These are phyloP conservation scores for Breviolum minutum DNA, from an alignment of 73 alveolate species.

Conservation along the genomic window DNA sequence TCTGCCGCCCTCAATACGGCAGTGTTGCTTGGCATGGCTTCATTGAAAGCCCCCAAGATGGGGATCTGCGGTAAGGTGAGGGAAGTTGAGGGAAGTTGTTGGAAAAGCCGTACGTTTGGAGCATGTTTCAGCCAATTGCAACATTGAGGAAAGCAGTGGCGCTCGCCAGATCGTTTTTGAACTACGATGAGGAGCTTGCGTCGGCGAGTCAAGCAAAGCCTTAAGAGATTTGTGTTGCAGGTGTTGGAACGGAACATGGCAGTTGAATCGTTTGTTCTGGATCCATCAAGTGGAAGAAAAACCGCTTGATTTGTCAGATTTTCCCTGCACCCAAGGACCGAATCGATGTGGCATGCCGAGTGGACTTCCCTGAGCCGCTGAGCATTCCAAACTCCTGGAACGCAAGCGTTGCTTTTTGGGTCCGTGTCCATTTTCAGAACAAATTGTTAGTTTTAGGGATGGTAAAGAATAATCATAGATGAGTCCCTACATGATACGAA, in stretches of 20 bases:
- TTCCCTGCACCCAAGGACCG: neutral
- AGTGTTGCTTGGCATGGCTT: neutral
- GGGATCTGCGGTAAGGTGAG: too few relatives aligned
- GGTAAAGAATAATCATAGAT: neutral
- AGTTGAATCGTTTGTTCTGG: too few relatives aligned
- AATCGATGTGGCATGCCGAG: constrained; percentile 24
- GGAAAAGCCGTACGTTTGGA: too few relatives aligned
- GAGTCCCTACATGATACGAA: neutral
- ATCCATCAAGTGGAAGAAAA: too few relatives aligned
- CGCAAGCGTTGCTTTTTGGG: too few relatives aligned
- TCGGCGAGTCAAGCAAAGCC: too few relatives aligned
- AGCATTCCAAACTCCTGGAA: neutral
- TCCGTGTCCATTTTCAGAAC: too few relatives aligned
- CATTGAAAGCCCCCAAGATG: neutral
- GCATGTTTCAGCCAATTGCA: neutral
- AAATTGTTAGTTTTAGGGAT: neutral
- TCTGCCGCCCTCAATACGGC: neutral
- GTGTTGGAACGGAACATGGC: too few relatives aligned
- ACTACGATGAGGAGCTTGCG: neutral
- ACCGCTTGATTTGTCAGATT: too few relatives aligned
- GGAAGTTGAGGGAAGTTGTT: too few relatives aligned
- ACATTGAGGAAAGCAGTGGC: neutral
- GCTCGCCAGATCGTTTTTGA: constrained; percentile 7
- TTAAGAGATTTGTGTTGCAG: too few relatives aligned
- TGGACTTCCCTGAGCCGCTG: constrained; percentile 5